Conservation (phyloP, 495 filamentous ascomycete species). For the Neurospora cerealis region DNA sequence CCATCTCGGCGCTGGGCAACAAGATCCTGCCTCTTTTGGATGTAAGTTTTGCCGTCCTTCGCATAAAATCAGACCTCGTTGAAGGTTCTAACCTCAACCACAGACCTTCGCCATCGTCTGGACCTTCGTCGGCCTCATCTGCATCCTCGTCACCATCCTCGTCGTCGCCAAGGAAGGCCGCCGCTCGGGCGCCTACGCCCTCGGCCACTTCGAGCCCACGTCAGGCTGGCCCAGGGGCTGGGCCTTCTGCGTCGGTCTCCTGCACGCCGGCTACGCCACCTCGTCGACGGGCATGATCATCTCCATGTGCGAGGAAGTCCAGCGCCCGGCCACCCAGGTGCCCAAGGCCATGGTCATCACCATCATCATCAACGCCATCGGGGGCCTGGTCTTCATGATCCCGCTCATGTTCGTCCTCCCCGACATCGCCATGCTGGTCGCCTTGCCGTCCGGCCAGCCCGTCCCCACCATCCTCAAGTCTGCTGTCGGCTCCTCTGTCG, state of each 20-base stretch:
- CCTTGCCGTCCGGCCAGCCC: conserved; percentile 30
- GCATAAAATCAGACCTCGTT: not conserved
- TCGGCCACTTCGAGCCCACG: conserved; percentile 34
- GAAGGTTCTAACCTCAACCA: not conserved
- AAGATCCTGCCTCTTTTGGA: conserved; percentile 47
- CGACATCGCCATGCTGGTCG: conserved; percentile 32
- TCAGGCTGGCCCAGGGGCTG: conserved; percentile 41
- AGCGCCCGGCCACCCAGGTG: conserved; percentile 36
- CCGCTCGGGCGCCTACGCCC: conserved; percentile 28
- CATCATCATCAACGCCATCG: conserved; percentile 37
- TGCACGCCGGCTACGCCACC: conserved; percentile 40
- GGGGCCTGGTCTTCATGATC: conserved; percentile 39
- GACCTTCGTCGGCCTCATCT: conserved; percentile 38
- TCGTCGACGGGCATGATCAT: conserved; percentile 46
- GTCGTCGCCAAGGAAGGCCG: conserved; percentile 37
- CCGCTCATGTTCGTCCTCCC: conserved; percentile 42
- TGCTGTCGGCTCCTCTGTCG: conserved; percentile 35
- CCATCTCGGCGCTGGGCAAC: conserved; percentile 48
- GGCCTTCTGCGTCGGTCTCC: conserved; percentile 38
- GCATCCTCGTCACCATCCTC: conserved; percentile 33
- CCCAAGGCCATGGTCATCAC: conserved; percentile 44
- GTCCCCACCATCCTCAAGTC: conserved; percentile 36
- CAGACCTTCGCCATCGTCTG: conserved; percentile 43
- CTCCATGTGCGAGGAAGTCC: conserved; percentile 43
- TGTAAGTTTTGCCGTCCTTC: conserved; percentile 18